phyloP scores from a whole-genome alignment of 306 rosid species.

The Sindora glabra region DNA sequence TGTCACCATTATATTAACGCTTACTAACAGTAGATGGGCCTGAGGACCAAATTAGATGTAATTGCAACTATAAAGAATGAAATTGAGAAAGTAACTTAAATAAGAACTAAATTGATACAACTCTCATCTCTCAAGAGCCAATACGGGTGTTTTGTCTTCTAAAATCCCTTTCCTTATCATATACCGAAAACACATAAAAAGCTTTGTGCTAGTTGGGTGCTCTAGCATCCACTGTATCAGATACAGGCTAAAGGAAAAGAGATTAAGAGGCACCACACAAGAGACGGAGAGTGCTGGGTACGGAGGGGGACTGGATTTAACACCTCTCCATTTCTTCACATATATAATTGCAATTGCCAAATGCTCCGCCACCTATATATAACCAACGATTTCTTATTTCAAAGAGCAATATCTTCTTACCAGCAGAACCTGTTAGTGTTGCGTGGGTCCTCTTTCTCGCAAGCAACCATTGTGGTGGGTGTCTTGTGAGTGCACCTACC shows the following conservation, averaged over 20 bases:
- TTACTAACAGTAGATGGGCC: too few relatives aligned
- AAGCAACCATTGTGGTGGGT: conserved; percentile 14
- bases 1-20: too few relatives aligned
- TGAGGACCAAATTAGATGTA: too few relatives aligned
- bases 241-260: background rate
- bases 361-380: background rate
- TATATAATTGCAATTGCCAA: conserved; percentile 13
- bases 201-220: background rate
- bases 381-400: background rate
- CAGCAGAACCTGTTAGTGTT: conserved; percentile 20
- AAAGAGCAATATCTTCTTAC: conserved; percentile 10
- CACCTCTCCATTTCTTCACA: conserved; percentile 23
- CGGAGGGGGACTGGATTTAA: conserved; percentile 62
- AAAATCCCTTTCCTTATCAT: too few relatives aligned
- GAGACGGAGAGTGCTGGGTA: conserved; percentile 32
- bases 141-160: too few relatives aligned
- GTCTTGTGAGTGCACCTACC: conserved; percentile 25
- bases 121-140: too few relatives aligned
- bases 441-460: conserved; percentile 27
- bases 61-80: too few relatives aligned
- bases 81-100: too few relatives aligned
- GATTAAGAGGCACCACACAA: background rate
- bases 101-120: too few relatives aligned
- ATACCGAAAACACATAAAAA: too few relatives aligned
- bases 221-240: background rate